Evolutionary conservation across 2,329 filamentous ascomycete genomes (phyloP), one percentile per base, ranked within the genome.

Genomic region (Ophiocordyceps camponoti-floridani): DNA sequence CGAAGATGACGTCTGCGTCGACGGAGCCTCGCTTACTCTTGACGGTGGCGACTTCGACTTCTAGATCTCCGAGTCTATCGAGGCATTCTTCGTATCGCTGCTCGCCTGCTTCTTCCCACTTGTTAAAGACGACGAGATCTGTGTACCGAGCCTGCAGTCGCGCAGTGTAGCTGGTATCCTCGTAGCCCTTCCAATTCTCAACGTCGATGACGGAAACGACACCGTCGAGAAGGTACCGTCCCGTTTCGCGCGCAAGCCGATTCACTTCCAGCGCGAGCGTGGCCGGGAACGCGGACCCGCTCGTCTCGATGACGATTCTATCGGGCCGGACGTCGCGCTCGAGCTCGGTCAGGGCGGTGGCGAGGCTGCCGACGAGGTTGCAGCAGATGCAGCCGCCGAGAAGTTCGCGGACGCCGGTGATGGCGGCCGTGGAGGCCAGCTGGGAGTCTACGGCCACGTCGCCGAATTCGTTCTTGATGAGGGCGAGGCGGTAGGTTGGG

Each of bases 341-440:
- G 38, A 98, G 77, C 56, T 91, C 79, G 40, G 73, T 65, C 16
- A 98, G 77, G 1, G 89, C 88, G 42, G 82, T 78, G 47, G 77
- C 76, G 8, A 98, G 77, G 61, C 94, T 85, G 14, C 91, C 91
- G 48, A 98, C 89, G 26, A 96, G 81, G 60, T 96, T 96, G 68
- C 91, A 98, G 74, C 91, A 98, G 63, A 98, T 96, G 66, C 91
- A 96, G 52, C 89, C 91, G 60, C 94, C 94, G 45, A 98, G 79
- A 1, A 98, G 73, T 63, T 98, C 91, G 54, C 84, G 83, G 4
- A 94, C 88, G 45, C 87, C 89, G 1, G 85, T 82, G 52, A 98
- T 87, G 49, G 88, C 79, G 43, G 77, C 77, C 13, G 82, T 82
- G 0, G 82, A 72, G 14, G 91, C 89, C 28, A 98, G 80, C 60